Evolutionary conservation across 148 eudicot species (phyloP), one percentile per base, ranked within the genome.

Genomic region (Chenopodium formosanum): DNA sequence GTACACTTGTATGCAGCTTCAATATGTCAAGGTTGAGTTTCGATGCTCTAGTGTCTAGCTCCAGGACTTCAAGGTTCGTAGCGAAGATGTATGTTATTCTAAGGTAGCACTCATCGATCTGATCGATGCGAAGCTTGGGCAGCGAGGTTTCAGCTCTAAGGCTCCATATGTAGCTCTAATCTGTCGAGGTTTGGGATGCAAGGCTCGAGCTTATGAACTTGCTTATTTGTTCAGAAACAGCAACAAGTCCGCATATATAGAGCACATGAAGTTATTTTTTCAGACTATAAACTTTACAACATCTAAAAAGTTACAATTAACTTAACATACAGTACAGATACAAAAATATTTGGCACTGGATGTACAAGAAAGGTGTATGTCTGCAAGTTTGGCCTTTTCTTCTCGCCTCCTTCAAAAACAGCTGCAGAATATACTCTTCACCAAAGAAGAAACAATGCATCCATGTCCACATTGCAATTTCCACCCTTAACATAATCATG

Each of bases 331-430:
- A 11, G 34, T 46, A 3, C 34, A 56, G 6, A 19, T 14, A 40
- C 27, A 40, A 32, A 25, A 52, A 7, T 8, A 65, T 65, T 23
- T 19, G 29, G 31, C 67, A 2, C 23, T 71, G 76, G 5, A 22
- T 65, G 56, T 69, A 81, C 78, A 81, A 34, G 12, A 7, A 17
- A 70, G 37, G 6, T 14, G 16, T 3, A 70, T 2, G 72, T 11
- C 47, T 48, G 74, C 32, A 78, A 64, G 22, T 67, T 53, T 44
- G 73, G 74, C 48, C 47, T 74, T 13, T 7, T 82, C 56, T 47
- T n/a, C 52, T 14, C 17, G 46, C 46, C 73, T 48, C 37, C 75
- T 70, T 31, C 25, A 63, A 22, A 75, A 64, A 20, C 29, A 70
- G 83, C 22, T 23, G 60, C 75, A 32, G 23, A 4, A 62, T 40